These are phyloP conservation scores for Serendipita sp. DNA, from an alignment of 768 basidiomycete species.

Conservation along the genomic window DNA sequence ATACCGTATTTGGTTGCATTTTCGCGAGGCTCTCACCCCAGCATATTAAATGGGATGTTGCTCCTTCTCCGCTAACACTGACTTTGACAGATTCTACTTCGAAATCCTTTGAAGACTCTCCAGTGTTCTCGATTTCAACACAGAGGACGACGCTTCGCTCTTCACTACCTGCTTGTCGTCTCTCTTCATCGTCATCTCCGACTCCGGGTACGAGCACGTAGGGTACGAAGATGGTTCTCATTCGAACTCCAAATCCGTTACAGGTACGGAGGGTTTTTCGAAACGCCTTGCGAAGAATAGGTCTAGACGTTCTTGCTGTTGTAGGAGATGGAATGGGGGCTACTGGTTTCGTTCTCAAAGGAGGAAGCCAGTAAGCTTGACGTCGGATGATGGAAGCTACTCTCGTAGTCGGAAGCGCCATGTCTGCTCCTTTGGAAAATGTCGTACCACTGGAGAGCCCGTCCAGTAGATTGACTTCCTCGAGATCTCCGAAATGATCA, in stretches of 20 bases:
- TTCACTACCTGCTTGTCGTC: slow-evolving; percentile 34
- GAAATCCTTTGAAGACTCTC: slow-evolving; percentile 51
- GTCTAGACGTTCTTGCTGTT: slow-evolving; percentile 24
- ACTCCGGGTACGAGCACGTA: slow-evolving; percentile 47
- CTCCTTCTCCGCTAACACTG: slow-evolving; percentile 51
- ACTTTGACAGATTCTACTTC: slow-evolving; percentile 63
- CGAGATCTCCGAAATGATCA: slow-evolving; percentile 31
- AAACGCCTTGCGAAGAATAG: slow-evolving; percentile 74
- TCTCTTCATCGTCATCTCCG: slow-evolving; percentile 5
- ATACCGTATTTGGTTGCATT: slow-evolving; percentile 28
- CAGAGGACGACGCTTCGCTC: slow-evolving; percentile 82
- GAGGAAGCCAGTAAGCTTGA: slow-evolving; percentile 45
- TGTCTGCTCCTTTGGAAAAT: slow-evolving; percentile 22
- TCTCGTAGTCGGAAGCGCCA: slow-evolving; percentile 52
- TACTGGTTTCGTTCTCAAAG: slow-evolving; percentile 27
- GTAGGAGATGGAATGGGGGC: slow-evolving; percentile 26
- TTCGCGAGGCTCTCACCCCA: slow-evolving; percentile 29
- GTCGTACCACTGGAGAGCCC: slow-evolving; percentile 51
- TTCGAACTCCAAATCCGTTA: slow-evolving; percentile 75
- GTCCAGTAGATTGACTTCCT: slow-evolving; percentile 53
- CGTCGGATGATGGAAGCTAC: slow-evolving; percentile 53
- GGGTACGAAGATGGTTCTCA: slow-evolving; percentile 89
- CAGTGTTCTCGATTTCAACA: slow-evolving; percentile 76
- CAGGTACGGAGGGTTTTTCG: slow-evolving; percentile 62
- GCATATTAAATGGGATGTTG: slow-evolving; percentile 31